Percentiles rank a stretch among this genome's conserved stretches.
phyloP scores from a whole-genome alignment of 805 yeast genomes.

The Metschnikowia cerradonensis region DNA sequence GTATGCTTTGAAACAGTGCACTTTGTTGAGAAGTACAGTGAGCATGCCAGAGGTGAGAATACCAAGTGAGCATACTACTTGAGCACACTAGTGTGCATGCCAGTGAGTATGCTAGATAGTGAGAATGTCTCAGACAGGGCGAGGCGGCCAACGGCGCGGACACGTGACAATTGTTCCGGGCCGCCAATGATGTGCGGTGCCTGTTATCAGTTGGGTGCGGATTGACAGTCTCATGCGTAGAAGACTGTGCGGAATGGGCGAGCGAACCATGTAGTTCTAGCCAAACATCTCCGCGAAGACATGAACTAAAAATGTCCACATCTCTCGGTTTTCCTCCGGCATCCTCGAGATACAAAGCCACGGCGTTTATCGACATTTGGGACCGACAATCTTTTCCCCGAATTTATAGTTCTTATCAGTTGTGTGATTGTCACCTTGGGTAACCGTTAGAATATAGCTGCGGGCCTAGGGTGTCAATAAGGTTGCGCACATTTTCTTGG shows the following conservation, averaged over 20 bases:
- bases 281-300: background rate
- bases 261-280: background rate
- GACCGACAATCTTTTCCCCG: background rate
- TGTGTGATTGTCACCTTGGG: too few relatives aligned
- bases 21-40: constrained; percentile 51
- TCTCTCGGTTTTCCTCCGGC: too few relatives aligned
- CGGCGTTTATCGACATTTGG: too few relatives aligned
- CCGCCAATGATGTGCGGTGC: background rate
- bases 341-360: too few relatives aligned
- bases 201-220: background rate
- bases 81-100: too few relatives aligned
- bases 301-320: too few relatives aligned
- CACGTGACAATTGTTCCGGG: background rate
- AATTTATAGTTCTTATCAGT: too few relatives aligned
- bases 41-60: background rate
- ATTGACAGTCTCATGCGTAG: background rate
- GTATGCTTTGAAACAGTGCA: constrained; percentile 78
- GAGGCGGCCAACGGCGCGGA: background rate
- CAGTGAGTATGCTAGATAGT: too few relatives aligned
- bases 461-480: background rate
- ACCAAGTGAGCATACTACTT: too few relatives aligned
- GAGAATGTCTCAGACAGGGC: background rate
- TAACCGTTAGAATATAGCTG: background rate
- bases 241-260: background rate
- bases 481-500: constrained; percentile 1